Base-by-base conservation (phyloP, 2,329 filamentous ascomycete species). In the Ceratocystis eucalypticola region DNA sequence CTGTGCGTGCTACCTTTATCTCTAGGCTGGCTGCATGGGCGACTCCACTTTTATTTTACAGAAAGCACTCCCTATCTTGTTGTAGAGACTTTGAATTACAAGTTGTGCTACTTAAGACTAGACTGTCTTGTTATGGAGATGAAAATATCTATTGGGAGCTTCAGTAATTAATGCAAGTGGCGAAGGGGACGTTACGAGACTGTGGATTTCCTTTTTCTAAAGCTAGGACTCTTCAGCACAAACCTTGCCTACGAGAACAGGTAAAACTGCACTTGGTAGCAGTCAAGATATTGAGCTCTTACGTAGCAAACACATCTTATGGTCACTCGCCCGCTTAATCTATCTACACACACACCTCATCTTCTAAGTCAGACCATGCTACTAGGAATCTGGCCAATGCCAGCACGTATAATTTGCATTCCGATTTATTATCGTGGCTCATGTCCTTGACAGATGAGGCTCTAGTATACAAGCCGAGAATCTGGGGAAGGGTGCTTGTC, bases 371-470 rank as follows among this genome's bases (percentile, higher is more conserved):
- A n/a, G 28, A 15, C 28, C 10, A 15, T 20, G 6, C 55, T 37
- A 12, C 28, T 7, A n/a, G 55, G 3, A 22, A n/a, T 37, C 48
- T n/a, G 5, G 25, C 55, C 55, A 59, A 30, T 37, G 55, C 2
- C 25, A 20, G 55, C 5, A 33, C 55, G 4, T 30, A n/a, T 8
- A 30, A 2, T 15, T 7, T 8, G n/a, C 7, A 17, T 33, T 30
- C 61, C 61, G 61, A n/a, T 15, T 63, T 63, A 63, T 63, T 63
- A 12, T 63, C 61, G 61, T 63, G 44, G 15, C 17, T 20, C 15
- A 3, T 15, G 20, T 8, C 5, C 25, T 59, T 33, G 55, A 59
- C 30, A 59, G 28, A n/a, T 59, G 55, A 59, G 55, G 55, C 55
- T 59, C 55, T 59, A 59, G 25, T 59, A 37, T 10, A 22, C 55